Evolutionary conservation across 257 asterid genomes (phyloP), one percentile per base, ranked within the genome.

Genomic region (Jacaranda mimosifolia): DNA sequence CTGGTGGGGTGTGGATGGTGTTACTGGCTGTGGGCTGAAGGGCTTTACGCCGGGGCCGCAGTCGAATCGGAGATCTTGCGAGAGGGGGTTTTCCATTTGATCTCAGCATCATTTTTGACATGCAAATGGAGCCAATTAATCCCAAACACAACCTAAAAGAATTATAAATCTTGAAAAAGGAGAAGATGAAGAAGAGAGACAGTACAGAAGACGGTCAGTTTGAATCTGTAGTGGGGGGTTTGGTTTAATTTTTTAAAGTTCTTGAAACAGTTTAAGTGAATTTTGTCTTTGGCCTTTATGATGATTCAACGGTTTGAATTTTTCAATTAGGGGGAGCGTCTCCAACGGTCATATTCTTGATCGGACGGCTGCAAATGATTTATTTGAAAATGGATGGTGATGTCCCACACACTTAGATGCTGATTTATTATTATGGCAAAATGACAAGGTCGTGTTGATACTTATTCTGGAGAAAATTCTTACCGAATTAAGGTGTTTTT

Each of bases 81-180:
- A 93, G 97, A 21, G 99, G 99, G 0, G 99, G 99, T 63, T 88
- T 95, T 15, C 86, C 90, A 55, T 74, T 85, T 32, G 96, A 85
- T 76, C 97, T 83, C 83, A 90, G 57, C 97, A 88, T 91, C 92
- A 83, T 87, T 77, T 70, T 82, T 7, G 80, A 78, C 84, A 17
- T 7, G 3, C 15, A 70, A 51, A 72, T 12, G 9, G 26, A 72
- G 18, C 9, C 38, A 45, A 72, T 18, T 51, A 57, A 64, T 39
- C 63, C 5, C 26, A 46, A 32, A 26, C 5, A 17, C 32, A 49
- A 17, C 73, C 45, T 68, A 21, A 32, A 73, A 19, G 26, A 77
- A 45, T 32, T 48, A 46, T 48, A 58, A 74, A 79, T 8, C 0
- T 12, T 15, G 11, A 40, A 26, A 26, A 58, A 3, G 12, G 49